Conservation (phyloP, 345 rosid genomes). For the Geranium rotundifolium region DNA sequence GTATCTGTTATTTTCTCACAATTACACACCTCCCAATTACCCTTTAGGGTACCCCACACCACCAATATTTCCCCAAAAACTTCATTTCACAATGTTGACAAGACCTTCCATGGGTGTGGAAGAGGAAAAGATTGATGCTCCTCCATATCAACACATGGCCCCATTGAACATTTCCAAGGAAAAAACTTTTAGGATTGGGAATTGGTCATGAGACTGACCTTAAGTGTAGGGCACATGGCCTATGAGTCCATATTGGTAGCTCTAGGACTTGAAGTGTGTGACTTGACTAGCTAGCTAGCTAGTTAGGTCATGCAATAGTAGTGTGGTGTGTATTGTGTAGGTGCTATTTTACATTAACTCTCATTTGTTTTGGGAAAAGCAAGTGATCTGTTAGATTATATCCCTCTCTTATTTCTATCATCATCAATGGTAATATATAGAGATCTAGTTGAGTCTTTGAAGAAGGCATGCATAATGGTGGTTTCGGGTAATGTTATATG, state of each 20-base stretch:
- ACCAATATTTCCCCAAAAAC: too few relatives aligned
- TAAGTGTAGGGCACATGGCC: background rate
- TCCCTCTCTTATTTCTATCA: too few relatives aligned
- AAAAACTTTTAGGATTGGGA: background rate
- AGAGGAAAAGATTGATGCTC: background rate
- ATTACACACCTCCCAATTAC: background rate
- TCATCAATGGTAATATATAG: background rate
- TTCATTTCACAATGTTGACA: background rate
- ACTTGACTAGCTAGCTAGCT: too few relatives aligned
- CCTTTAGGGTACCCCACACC: background rate
- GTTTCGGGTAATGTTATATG: constrained; percentile 10
- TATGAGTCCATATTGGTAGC: background rate
- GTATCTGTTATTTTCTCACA: constrained; percentile 4
- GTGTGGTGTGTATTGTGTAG: too few relatives aligned
- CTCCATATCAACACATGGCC: background rate
- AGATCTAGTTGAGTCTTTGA: background rate
- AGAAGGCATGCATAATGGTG: background rate
- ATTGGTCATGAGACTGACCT: background rate
- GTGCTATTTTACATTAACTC: too few relatives aligned
- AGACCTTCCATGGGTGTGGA: background rate
- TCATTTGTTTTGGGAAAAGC: background rate
- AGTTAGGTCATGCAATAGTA: too few relatives aligned
- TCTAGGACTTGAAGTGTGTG: background rate
- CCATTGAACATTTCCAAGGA: background rate
- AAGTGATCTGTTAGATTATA: too few relatives aligned